These are phyloP conservation scores for Colletotrichum tropicale DNA, from an alignment of 2,329 filamentous ascomycete species.

Conservation along the genomic window DNA sequence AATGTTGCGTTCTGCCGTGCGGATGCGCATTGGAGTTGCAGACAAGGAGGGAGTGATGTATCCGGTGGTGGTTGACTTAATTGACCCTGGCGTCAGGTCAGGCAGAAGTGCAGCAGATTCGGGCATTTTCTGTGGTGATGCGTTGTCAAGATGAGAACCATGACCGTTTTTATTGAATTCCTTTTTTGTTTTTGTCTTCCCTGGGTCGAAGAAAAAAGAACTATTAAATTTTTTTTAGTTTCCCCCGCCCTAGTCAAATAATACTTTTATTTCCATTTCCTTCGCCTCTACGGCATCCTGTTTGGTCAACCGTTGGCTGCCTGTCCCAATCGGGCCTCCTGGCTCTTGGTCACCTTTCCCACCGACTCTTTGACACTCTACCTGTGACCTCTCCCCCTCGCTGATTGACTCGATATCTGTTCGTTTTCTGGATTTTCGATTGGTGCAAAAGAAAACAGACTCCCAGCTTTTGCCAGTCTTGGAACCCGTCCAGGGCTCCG, in stretches of 20 bases:
- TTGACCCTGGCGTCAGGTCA: slow-evolving; percentile 35
- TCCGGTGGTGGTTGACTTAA: neutral
- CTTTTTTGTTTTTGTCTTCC: slow-evolving; percentile 19
- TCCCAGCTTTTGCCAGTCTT: neutral
- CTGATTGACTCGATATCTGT: slow-evolving; percentile 11
- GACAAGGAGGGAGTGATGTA: neutral
- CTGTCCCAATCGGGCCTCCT: neutral
- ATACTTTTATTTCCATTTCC: neutral
- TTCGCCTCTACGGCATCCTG: neutral
- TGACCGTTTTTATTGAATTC: slow-evolving; percentile 5
- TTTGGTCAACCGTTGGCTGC: neutral
- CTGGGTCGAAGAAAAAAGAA: neutral
- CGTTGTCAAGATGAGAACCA: slow-evolving; percentile 49
- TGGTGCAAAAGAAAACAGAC: slow-evolving; percentile 8
- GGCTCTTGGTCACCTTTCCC: neutral
- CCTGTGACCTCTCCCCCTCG: neutral
- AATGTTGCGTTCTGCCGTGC: neutral
- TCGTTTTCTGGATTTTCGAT: neutral
- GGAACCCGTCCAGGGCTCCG: neutral
- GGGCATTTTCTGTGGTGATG: slow-evolving; percentile 52
- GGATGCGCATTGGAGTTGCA: neutral
- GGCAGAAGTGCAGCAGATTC: slow-evolving; percentile 51
- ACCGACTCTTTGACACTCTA: neutral
- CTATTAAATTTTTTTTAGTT: neutral
- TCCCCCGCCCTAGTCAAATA: neutral